Base-by-base conservation (phyloP, 148 eudicot species). In the Fagopyrum tataricum region DNA sequence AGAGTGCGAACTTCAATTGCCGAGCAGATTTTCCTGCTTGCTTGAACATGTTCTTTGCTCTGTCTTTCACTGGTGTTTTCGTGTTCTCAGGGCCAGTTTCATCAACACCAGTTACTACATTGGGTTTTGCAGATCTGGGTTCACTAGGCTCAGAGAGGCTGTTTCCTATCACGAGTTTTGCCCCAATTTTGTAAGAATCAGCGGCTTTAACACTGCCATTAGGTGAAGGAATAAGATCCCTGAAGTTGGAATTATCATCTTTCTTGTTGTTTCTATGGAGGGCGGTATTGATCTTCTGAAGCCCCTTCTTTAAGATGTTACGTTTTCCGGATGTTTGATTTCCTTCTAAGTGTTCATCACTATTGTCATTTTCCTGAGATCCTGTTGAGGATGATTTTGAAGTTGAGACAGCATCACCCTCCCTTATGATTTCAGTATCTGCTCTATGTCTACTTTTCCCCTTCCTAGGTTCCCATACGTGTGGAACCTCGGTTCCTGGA, bases 401-500 rank as follows among this genome's bases (percentile, higher is more conserved):
- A 46, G 80, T 80, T 53, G 77, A 83, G 23, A 46, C 21, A 21
- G 80, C 75, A 42, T 61, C 70, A 21, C 4, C 47, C 40, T 76
- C 82, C 31, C 71, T 48, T 18, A n/a, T 78, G 52, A 87, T 80
- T 77, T 89, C 71, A 14, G 81, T 74, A 74, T 76, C 88, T 64
- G 18, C 37, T 48, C 67, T 42, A 10, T 74, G 79, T 61, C 85
- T 84, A 56, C 55, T 81, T 72, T 78, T 89, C n/a, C 91, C 97
- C 69, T 91, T 90, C 75, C 91, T 84, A 61, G 97, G 93, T 75
- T 91, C 91, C 98, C 98, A 89, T 55, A 80, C 80, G 43, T 78
- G 88, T 69, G 88, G 70, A 73, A 87, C 85, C 58, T 88, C 96
- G 55, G 90, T 81, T 71, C 98, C 96, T 18, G 97, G 96, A 52